phyloP scores from a whole-genome alignment of 1,284 basidiomycete species.

The Coriolopsis trogii region DNA sequence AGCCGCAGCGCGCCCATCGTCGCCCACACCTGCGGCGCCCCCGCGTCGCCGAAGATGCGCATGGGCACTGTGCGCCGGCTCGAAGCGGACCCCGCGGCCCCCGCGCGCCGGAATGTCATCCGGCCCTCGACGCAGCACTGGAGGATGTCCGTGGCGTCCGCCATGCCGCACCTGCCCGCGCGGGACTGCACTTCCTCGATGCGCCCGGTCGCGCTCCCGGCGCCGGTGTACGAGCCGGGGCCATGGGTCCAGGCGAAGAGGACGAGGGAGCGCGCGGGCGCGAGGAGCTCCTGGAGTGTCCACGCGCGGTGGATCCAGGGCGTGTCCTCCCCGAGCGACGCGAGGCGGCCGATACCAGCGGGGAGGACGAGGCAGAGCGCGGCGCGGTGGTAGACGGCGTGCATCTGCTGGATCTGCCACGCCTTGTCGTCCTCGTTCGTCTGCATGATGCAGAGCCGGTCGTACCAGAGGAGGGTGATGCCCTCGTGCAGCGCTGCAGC shows the following conservation, averaged over 20 bases:
- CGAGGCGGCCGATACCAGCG: slow-evolving; percentile 17
- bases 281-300: slow-evolving; percentile 21
- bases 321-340: slow-evolving; percentile 16
- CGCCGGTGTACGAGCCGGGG: slow-evolving; percentile 7
- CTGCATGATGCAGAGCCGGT: slow-evolving; percentile 22
- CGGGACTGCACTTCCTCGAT: slow-evolving; percentile 17
- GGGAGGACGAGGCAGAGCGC: slow-evolving; percentile 17
- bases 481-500: slow-evolving; percentile 7
- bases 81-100: slow-evolving; percentile 2
- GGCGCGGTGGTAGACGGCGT: slow-evolving; percentile 13
- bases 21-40: slow-evolving; percentile 1
- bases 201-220: not conserved
- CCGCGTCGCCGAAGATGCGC: slow-evolving; percentile 1
- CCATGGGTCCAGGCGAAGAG: slow-evolving; percentile 15
- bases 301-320: slow-evolving; percentile 23
- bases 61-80: slow-evolving; percentile 4
- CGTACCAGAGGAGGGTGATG: slow-evolving; percentile 19
- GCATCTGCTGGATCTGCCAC: slow-evolving; percentile 24
- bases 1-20: slow-evolving; percentile 10
- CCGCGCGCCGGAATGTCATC: slow-evolving; percentile 5
- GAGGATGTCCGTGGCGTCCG: slow-evolving; percentile 12
- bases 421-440: slow-evolving; percentile 17
- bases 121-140: slow-evolving; percentile 7
- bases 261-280: slow-evolving; percentile 9
- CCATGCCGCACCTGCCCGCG: slow-evolving; percentile 10